These are phyloP conservation scores for Kwoniella dejecticola DNA, from an alignment of 768 basidiomycete genomes.

Conservation along the genomic window DNA sequence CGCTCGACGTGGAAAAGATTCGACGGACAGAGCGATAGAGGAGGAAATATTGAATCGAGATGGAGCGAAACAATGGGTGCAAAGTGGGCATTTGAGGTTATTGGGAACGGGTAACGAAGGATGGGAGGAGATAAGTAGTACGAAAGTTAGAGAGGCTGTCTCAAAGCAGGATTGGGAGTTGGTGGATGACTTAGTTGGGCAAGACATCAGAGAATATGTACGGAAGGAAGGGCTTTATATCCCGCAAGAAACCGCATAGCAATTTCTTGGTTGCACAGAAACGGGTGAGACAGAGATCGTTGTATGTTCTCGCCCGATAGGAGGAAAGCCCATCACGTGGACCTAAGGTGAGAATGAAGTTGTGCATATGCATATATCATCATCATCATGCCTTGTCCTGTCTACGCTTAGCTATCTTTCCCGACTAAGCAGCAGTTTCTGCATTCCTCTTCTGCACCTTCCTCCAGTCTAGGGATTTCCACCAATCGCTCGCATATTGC, in stretches of 20 bases:
- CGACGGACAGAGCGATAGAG: slow-evolving; percentile 43
- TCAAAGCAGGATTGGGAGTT: slow-evolving; percentile 30
- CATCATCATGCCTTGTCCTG: no score
- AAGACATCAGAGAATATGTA: slow-evolving; percentile 62
- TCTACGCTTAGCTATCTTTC: background rate
- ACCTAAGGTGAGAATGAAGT: background rate
- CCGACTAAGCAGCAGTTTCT: background rate
- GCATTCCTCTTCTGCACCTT: slow-evolving; percentile 30
- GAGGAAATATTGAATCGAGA: slow-evolving; percentile 51
- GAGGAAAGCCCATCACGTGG: background rate
- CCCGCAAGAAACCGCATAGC: background rate
- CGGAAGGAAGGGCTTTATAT: slow-evolving; percentile 57
- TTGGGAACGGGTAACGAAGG: slow-evolving; percentile 60
- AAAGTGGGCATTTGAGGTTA: slow-evolving; percentile 63
- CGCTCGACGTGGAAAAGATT: slow-evolving; percentile 61
- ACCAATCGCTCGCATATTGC: slow-evolving; percentile 53
- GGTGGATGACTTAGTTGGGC: slow-evolving; percentile 59
- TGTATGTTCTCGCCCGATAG: background rate
- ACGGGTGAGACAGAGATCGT: background rate
- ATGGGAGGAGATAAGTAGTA: slow-evolving; percentile 70
- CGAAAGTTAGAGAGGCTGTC: slow-evolving; percentile 63
- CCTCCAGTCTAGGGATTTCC: slow-evolving; percentile 46
- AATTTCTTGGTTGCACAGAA: no score
- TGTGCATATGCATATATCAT: no score
- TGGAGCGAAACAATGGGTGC: slow-evolving; percentile 61